Evolutionary conservation across 768 basidiomycete species (phyloP).

Genomic region (Postia placenta): DNA sequence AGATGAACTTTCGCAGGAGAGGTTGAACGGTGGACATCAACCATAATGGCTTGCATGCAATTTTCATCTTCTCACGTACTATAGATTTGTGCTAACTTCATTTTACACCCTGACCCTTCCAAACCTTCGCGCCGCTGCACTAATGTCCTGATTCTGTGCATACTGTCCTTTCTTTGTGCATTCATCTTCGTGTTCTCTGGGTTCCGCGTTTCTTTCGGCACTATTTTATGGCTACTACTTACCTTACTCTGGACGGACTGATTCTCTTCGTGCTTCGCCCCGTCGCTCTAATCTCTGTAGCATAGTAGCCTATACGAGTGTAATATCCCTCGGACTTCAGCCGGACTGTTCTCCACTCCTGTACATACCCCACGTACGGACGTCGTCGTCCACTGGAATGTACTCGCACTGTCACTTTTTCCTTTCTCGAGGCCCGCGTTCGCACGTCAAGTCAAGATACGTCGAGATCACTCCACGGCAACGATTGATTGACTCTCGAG

Average conservation of each 20-base stretch:
- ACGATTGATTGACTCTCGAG: no score
- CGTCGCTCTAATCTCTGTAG: neutral
- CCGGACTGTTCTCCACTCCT: neutral
- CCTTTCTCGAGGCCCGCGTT: no score
- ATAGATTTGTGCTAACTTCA: neutral
- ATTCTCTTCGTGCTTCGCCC: neutral
- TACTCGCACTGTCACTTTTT: no score
- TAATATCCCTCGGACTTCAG: neutral
- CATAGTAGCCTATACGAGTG: neutral
- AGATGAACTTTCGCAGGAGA: neutral
- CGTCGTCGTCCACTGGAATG: no score
- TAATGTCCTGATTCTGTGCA: neutral
- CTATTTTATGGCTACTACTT: neutral
- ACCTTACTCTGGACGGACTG: neutral
- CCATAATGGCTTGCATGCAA: neutral
- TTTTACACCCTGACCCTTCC: neutral
- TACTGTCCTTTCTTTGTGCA: neutral
- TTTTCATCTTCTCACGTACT: neutral
- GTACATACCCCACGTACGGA: no score
- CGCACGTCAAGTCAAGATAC: no score
- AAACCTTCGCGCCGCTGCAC: neutral
- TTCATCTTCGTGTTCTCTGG: neutral
- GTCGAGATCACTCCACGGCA: no score
- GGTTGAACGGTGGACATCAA: neutral
- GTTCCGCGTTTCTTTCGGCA: neutral